A percentile compares a stretch with the other conserved stretches of the same genome.
phyloP scores from a whole-genome alignment of 768 basidiomycete genomes.

The Boletus eberwhitei region DNA sequence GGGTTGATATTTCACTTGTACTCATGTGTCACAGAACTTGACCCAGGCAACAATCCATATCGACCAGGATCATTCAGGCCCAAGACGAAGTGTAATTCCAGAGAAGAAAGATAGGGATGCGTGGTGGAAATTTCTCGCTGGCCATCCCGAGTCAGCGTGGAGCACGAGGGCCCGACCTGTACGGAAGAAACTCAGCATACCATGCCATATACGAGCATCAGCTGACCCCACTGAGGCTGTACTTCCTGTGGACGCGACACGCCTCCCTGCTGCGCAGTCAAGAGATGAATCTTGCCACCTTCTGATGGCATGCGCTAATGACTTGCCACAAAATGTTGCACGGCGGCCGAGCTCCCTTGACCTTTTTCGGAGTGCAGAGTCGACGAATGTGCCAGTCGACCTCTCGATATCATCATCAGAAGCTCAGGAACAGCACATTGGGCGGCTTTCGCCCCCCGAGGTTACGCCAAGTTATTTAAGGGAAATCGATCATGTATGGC shows the following conservation, averaged over 20 bases:
- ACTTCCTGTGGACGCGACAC: not conserved
- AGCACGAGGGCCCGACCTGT: constrained; percentile 33
- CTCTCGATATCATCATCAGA: not conserved
- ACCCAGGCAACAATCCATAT: constrained; percentile 53
- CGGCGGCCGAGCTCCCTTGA: not conserved
- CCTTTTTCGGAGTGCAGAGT: not conserved
- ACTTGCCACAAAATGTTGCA: not conserved
- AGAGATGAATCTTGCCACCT: not conserved
- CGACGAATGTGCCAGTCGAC: not conserved
- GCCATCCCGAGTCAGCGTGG: constrained; percentile 68
- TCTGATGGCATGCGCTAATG: not conserved
- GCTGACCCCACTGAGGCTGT: constrained; percentile 24
- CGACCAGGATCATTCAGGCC: not conserved
- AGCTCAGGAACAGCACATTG: not conserved
- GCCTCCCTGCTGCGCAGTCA: not conserved
- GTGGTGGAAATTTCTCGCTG: constrained; percentile 80
- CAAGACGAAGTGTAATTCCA: constrained; percentile 46
- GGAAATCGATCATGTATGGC: constrained; percentile 65
- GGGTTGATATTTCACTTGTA: not conserved
- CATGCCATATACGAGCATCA: constrained; percentile 36
- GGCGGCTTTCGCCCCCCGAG: constrained; percentile 42
- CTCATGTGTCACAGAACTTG: constrained; percentile 50
- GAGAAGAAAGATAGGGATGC: constrained; percentile 68
- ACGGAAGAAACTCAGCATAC: constrained; percentile 9
- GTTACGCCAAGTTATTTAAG: constrained; percentile 56